Evolutionary conservation across 2,329 filamentous ascomycete species (phyloP), one percentile per base, ranked within the genome.

Genomic region (Epichloe uncinata): DNA sequence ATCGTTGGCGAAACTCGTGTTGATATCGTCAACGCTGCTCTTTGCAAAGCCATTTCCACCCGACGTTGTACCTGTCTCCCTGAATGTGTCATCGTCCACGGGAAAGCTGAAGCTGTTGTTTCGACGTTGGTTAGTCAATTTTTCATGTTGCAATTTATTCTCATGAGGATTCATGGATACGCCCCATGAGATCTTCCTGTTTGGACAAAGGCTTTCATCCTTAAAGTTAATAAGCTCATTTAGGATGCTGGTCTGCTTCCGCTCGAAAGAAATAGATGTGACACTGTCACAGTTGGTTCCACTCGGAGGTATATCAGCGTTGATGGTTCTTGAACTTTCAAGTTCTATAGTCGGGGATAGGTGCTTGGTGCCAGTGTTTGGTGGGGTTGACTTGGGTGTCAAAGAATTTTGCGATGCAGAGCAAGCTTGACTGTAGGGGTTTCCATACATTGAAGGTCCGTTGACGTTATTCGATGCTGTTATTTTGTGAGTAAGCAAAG

Each of bases 11-110:
- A 83, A 83, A 38, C 67, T 75, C 16, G 79, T 82, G 61, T 79
- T 78, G 56, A 83, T 82, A 47, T 75, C 78, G 50, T 83, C 78
- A 18, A 74, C 66, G 56, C 75, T 81, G 50, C 64, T 73, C 52
- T 71, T 72, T 38, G 66, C 59, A 52, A 79, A 78, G 3, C 62
- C 36, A 60, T 63, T 18, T 65, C 60, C n/a, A 22, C 33, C 22
- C 30, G 20, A 22, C 38, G 20, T 34, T 16, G 45, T 42, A 13
- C 38, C 37, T 4, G 67, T 61, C 34, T 58, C 56, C 11, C 58
- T 56, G 48, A 71, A 69, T 0, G 66, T 66, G 40, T 73, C 68
- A 50, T 72, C 65, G 52, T 71, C 65, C 51, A 69, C 54, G 36
- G 70, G 60, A 50, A 79, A 71, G 45, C 65, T 69, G 58, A 81